Conservation (phyloP, 345 rosid species). For the Combretum micranthum region DNA sequence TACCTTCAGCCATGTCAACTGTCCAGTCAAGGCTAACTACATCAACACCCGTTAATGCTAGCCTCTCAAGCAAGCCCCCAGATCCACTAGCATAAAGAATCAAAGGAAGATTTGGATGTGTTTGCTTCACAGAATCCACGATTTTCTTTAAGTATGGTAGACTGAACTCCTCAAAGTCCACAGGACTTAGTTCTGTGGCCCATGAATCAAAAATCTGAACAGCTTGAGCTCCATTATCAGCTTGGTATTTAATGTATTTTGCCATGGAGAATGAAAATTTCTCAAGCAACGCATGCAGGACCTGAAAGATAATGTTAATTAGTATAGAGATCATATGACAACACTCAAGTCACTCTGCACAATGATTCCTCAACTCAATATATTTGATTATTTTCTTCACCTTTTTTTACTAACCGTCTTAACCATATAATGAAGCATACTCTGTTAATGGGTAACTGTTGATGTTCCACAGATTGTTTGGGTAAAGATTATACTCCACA, state of each 20-base stretch:
- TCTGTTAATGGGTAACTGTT: too few relatives aligned
- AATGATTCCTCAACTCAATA: too few relatives aligned
- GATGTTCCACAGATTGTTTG: too few relatives aligned
- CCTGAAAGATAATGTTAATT: constrained; percentile 24
- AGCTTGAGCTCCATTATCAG: constrained; percentile 89
- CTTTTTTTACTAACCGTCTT: too few relatives aligned
- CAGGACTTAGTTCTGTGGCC: constrained; percentile 97
- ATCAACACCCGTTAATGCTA: constrained; percentile 77
- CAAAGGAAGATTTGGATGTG: constrained; percentile 82
- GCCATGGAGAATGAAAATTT: constrained; percentile 90
- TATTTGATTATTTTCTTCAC: too few relatives aligned
- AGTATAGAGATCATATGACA: too few relatives aligned
- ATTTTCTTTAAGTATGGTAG: constrained; percentile 86
- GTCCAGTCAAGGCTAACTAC: constrained; percentile 99
- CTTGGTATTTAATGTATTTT: constrained; percentile 74
- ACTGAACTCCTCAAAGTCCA: constrained; percentile 88
- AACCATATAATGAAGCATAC: too few relatives aligned
- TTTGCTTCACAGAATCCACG: constrained; percentile 70
- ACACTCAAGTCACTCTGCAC: too few relatives aligned
- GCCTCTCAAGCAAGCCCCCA: constrained; percentile 89
- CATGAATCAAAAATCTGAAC: constrained; percentile 96
- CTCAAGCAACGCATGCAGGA: constrained; percentile 75
- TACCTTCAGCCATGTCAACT: constrained; percentile 97
- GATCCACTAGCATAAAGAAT: constrained; percentile 94
- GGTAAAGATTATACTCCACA: too few relatives aligned